Base-by-base conservation (phyloP, 2,329 filamentous ascomycete species). In the Penicillium sp. region DNA sequence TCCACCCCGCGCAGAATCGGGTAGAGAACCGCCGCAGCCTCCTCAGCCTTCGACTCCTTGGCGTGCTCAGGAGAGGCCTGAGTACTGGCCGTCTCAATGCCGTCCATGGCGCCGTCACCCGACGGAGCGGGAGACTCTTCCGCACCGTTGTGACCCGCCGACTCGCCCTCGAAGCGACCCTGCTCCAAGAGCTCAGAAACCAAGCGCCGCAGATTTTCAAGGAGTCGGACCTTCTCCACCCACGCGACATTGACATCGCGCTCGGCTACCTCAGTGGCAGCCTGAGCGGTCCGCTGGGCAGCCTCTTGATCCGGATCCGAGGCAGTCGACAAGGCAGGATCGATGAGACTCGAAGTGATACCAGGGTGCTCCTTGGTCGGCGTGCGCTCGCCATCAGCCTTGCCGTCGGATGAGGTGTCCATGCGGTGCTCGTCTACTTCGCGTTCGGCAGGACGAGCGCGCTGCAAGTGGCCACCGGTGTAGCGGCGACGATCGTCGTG, bases 191-290 rank as follows among this genome's bases (percentile, higher is more conserved):
- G 78, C 51, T 83, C 80, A 57, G 82, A 81, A 65, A 88, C 81
- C 72, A 83, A 84, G 20, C 81, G 80, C 45, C 86, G 80, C 38
- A 88, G 78, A 53, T 81, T 79, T 74, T 88, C 86, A 34, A 88
- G 84, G 10, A 86, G 80, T n/a, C 86, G 83, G 56, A 87, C 84
- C 73, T 87, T 87, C 71, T 87, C 84, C 10, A 88, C 82, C 86
- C 86, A 88, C 63, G 84, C 81, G 62, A 85, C 82, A 41, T 82
- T 68, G 55, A 67, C 80, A 43, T 72, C 71, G 2, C 73, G 73
- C 59, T 76, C 75, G 1, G 75, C 73, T 42, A 76, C 74, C 51
- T 79, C 76, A 1, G 75, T 75, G 31, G 75, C 75, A 0, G 73
- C 72, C 56, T 75, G 72, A 2, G 75, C 71, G 42, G 73, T 75